Evolutionary conservation across 106 monocot species (phyloP).

Genomic region (Dioscorea zingiberensis): DNA sequence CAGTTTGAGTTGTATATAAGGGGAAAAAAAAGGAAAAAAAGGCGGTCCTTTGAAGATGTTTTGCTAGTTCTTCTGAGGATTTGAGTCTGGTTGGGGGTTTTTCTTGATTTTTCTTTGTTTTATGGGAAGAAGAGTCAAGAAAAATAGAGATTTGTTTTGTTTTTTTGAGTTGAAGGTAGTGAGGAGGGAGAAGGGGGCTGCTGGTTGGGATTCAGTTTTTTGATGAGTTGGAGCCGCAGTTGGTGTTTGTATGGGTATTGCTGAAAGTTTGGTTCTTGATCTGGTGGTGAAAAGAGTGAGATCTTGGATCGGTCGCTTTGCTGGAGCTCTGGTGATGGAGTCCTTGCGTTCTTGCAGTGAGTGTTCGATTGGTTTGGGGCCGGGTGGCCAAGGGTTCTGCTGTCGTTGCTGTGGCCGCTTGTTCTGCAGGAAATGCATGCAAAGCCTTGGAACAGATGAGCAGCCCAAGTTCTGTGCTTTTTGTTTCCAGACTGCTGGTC

Average conservation of each 20-base stretch:
- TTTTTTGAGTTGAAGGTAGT: too few relatives aligned
- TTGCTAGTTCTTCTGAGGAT: too few relatives aligned
- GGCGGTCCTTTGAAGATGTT: too few relatives aligned
- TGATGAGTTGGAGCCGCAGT: too few relatives aligned
- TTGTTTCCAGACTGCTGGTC: slow-evolving; percentile 5
- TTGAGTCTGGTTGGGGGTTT: too few relatives aligned
- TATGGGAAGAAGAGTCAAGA: too few relatives aligned
- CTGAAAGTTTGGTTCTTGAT: slow-evolving; percentile 18
- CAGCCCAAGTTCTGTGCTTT: slow-evolving; percentile 10
- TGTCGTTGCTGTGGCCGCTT: slow-evolving; percentile 30
- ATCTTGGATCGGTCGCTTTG: slow-evolving; percentile 24
- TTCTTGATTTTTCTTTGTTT: too few relatives aligned
- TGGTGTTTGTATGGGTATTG: slow-evolving; percentile 40
- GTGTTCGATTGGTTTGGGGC: slow-evolving; percentile 10
- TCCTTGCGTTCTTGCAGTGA: slow-evolving; percentile 17
- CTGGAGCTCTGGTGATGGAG: slow-evolving; percentile 9
- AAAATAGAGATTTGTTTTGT: too few relatives aligned
- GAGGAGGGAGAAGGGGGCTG: too few relatives aligned
- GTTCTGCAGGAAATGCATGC: slow-evolving; percentile 36
- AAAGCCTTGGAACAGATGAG: neutral
- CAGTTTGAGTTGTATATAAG: too few relatives aligned
- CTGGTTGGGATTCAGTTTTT: too few relatives aligned
- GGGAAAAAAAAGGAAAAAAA: too few relatives aligned
- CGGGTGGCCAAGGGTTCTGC: neutral
- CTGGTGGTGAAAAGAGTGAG: slow-evolving; percentile 21